These are phyloP conservation scores for Carex cristatella DNA, from an alignment of 176 grass and related monocot species.

Conservation along the genomic window DNA sequence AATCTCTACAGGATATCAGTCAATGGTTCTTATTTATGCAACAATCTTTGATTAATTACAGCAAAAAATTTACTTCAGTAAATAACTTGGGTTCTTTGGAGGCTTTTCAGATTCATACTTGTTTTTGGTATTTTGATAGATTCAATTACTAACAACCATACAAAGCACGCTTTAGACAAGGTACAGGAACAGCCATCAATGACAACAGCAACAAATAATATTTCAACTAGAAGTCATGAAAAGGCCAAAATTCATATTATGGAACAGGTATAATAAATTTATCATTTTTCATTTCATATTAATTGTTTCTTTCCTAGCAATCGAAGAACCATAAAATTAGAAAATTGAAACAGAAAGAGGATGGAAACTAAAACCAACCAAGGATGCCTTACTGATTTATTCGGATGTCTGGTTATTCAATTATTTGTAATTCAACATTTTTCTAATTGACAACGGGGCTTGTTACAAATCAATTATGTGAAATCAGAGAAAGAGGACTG, in stretches of 20 bases:
- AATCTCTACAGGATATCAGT: not conserved
- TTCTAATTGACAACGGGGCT: not conserved
- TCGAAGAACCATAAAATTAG: not conserved
- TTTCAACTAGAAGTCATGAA: not conserved
- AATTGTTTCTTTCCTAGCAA: not conserved
- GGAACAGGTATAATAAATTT: not conserved
- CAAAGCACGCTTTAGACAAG: not conserved
- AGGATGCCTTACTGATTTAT: not conserved
- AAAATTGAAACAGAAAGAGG: not conserved
- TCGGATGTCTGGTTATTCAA: not conserved
- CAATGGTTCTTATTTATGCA: not conserved
- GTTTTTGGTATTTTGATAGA: not conserved
- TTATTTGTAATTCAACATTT: not conserved
- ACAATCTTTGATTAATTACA: not conserved
- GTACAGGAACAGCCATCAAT: not conserved
- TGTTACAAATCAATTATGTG: not conserved
- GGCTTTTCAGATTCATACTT: not conserved
- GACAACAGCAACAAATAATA: not conserved
- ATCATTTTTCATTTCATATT: not conserved
- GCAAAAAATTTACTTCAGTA: not conserved
- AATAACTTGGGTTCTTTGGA: not conserved
- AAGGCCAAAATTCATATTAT: not conserved
- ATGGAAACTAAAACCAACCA: not conserved
- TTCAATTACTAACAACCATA: not conserved
- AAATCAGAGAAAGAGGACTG: slow-evolving; percentile 22